Conservation (phyloP, 2,329 filamentous ascomycete species). For the Elsinoe necatrix region DNA sequence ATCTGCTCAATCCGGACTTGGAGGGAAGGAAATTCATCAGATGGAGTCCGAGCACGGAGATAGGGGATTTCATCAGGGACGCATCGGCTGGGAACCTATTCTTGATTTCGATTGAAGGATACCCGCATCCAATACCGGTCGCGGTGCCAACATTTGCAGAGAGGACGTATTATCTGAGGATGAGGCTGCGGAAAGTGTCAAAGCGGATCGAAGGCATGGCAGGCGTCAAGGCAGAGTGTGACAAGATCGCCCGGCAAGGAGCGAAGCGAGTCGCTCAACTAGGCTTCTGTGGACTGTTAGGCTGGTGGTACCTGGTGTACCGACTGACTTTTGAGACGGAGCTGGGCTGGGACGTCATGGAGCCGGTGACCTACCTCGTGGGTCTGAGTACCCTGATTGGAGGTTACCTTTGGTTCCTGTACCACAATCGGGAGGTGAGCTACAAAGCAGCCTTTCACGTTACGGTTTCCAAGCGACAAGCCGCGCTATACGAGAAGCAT, state of each 20-base stretch:
- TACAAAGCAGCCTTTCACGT: conserved; percentile 83
- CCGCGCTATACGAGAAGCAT: conserved; percentile 62
- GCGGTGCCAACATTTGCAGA: conserved; percentile 82
- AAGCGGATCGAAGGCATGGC: conserved; percentile 60
- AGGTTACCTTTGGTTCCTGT: conserved; percentile 89
- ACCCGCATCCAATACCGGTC: conserved; percentile 59
- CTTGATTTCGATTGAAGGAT: conserved; percentile 70
- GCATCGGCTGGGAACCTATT: conserved; percentile 79
- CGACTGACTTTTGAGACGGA: conserved; percentile 59
- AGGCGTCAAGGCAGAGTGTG: conserved; percentile 72
- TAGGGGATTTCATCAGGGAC: conserved; percentile 89
- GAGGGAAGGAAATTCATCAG: conserved; percentile 63
- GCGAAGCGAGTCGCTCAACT: conserved; percentile 72
- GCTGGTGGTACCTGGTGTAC: conserved; percentile 80
- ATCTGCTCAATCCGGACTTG: conserved; percentile 25
- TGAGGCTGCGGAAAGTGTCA: conserved; percentile 64
- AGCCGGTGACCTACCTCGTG: conserved; percentile 82
- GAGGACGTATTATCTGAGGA: conserved; percentile 78
- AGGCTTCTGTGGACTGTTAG: conserved; percentile 63
- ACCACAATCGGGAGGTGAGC: conserved; percentile 80
- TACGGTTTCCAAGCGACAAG: conserved; percentile 71
- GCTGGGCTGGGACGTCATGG: conserved; percentile 82
- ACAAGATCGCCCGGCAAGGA: conserved; percentile 63
- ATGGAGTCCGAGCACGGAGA: conserved; percentile 81
- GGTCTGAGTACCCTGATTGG: conserved; percentile 80